These are phyloP conservation scores for Ustilago nuda DNA, from an alignment of 1,284 basidiomycete species.

Conservation along the genomic window DNA sequence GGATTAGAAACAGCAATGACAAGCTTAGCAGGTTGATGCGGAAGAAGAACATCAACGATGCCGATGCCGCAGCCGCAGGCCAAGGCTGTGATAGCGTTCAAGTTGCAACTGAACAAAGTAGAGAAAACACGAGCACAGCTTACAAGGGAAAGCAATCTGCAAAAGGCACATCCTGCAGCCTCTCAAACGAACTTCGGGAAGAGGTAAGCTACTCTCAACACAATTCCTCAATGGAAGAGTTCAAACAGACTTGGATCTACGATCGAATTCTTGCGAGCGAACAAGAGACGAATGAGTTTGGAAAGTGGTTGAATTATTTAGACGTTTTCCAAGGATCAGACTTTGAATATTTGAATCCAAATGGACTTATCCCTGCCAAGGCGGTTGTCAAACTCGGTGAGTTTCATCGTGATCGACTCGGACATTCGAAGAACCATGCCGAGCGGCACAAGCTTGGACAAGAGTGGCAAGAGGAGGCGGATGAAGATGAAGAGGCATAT, in stretches of 20 bases:
- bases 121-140: not conserved
- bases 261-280: slow-evolving; percentile 75
- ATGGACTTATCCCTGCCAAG: slow-evolving; percentile 69
- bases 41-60: slow-evolving; percentile 21
- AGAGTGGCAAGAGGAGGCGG: slow-evolving; percentile 59
- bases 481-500: slow-evolving; percentile 71
- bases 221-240: slow-evolving; percentile 50
- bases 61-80: slow-evolving; percentile 5
- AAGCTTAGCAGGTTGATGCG: slow-evolving; percentile 69
- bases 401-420: slow-evolving; percentile 77
- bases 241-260: slow-evolving; percentile 67
- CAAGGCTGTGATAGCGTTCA: not conserved
- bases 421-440: slow-evolving; percentile 73
- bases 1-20: slow-evolving; percentile 71
- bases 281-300: slow-evolving; percentile 76
- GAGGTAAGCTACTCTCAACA: slow-evolving; percentile 46
- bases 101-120: not conserved
- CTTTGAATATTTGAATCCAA: slow-evolving; percentile 69
- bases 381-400: slow-evolving; percentile 71
- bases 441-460: slow-evolving; percentile 31
- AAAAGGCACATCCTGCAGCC: slow-evolving; percentile 9
- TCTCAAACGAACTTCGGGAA: slow-evolving; percentile 49
- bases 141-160: not conserved
- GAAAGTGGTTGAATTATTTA: slow-evolving; percentile 70
- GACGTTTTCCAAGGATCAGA: slow-evolving; percentile 60